Base-by-base conservation (phyloP, 2,329 filamentous ascomycete species). In the Diaporthe sp. region DNA sequence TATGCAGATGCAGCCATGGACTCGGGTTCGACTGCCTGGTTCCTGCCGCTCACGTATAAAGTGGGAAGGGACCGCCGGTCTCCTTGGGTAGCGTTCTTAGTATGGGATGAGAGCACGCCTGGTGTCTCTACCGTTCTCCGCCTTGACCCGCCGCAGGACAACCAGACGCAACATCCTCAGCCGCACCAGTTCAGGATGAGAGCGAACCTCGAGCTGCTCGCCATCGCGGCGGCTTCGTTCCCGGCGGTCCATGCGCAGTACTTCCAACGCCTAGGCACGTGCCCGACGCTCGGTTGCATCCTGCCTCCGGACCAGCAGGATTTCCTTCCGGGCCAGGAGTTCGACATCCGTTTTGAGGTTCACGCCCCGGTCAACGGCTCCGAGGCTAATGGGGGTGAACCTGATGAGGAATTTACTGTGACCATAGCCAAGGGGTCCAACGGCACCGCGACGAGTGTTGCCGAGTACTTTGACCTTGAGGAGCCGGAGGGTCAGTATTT, bases 281-380 rank as follows among this genome's bases (percentile, higher is more conserved):
- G 90, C 81, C 89, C 89, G 13, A 86, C 86, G 49, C 86, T 92
- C 28, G 90, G 90, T 77, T 92, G 90, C 78, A 84, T 92, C 62
- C 84, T 92, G 19, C 90, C 90, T 19, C 90, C 90, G 1, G 90
- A 92, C 78, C 89, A 91, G 85, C 92, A 93, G 78, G 94, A 97
- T 80, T 97, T 97, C 85, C 89, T 97, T 2, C 92, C 94, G 7
- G 94, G 94, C 17, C 94, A 97, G 85, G 93, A 91, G 82, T 97
- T 97, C 81, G 95, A 97, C 82, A 92, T 97, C 77, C 92, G 94
- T 76, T 89, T 96, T 76, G 94, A 97, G 83, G 91, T 97, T 42
- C 94, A 96, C 82, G 94, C 94, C 13, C 94, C 94, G 8, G 88
- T 93, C 81, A 97, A 97, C 83, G 94, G 95, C 78, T 94, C 93